These are phyloP conservation scores for Reticulascus tulasneorum DNA, from an alignment of 2,329 filamentous ascomycete species.

Conservation along the genomic window DNA sequence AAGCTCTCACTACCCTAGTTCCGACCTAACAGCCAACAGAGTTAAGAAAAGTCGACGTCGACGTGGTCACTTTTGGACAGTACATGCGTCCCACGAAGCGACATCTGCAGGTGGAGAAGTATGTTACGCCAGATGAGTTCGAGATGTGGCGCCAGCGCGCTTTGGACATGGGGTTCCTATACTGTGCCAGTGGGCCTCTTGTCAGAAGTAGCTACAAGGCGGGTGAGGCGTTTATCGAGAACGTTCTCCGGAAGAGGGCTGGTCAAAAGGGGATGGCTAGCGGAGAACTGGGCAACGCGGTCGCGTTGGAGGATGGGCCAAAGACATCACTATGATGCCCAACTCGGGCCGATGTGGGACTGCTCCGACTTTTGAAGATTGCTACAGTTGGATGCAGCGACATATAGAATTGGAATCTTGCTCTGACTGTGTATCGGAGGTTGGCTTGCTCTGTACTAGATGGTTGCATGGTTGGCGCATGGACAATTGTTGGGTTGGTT, in stretches of 20 bases:
- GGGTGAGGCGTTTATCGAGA: conserved; percentile 97
- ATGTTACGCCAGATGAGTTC: conserved; percentile 87
- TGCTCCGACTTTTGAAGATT: no score
- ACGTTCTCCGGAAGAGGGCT: conserved; percentile 82
- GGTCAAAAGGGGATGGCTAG: conserved; percentile 34
- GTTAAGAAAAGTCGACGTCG: conserved; percentile 74
- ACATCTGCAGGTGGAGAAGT: conserved; percentile 95
- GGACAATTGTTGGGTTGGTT: no score
- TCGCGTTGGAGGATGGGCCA: conserved; percentile 30
- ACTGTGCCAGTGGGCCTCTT: conserved; percentile 89
- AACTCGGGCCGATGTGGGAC: no score
- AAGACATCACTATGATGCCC: conserved; percentile 9
- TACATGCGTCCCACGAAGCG: conserved; percentile 99
- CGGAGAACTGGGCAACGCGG: conserved; percentile 32
- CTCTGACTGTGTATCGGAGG: no score
- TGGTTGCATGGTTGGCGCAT: no score
- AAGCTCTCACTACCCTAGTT: background rate
- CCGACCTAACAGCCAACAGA: conserved; percentile 4
- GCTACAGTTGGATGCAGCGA: no score
- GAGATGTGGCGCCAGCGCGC: conserved; percentile 88
- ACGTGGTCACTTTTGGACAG: conserved; percentile 98
- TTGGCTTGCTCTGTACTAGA: no score
- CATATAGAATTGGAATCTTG: no score
- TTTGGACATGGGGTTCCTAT: conserved; percentile 92
- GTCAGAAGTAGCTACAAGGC: conserved; percentile 97